Percentiles rank a stretch among this genome's conserved stretches.
Evolutionary conservation across 257 asterid species (phyloP).

Genomic region (Solanum virginianum): DNA sequence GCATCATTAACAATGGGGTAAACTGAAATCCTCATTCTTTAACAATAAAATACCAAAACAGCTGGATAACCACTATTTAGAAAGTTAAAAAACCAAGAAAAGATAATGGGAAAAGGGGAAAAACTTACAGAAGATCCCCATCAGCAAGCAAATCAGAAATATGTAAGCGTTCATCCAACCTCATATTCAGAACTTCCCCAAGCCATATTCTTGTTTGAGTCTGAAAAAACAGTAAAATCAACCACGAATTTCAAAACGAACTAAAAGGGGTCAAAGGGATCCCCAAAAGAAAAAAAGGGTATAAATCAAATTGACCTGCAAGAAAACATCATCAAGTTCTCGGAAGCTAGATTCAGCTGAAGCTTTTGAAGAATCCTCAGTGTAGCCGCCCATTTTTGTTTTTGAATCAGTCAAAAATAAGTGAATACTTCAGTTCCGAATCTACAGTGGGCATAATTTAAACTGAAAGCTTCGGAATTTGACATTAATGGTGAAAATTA

Average conservation of each 20-base stretch:
- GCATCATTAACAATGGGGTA: not conserved
- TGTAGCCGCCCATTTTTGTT: conserved; percentile 25
- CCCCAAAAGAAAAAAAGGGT: not conserved
- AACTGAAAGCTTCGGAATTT: not conserved
- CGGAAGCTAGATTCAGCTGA: conserved; percentile 70
- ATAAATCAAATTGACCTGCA: conserved; percentile 40
- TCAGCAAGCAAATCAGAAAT: conserved; percentile 87
- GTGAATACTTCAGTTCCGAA: not conserved
- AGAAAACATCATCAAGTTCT: conserved; percentile 67
- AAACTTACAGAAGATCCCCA: conserved; percentile 75
- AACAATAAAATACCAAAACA: not conserved
- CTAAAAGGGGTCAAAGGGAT: not conserved
- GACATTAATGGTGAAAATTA: not conserved
- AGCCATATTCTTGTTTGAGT: conserved; percentile 81
- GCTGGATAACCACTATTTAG: not conserved
- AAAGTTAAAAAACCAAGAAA: not conserved
- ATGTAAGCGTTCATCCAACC: conserved; percentile 47
- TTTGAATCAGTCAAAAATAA: not conserved
- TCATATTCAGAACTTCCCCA: conserved; percentile 50
- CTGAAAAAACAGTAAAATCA: conserved; percentile 13
- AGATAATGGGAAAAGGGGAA: not conserved
- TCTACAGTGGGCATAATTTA: not conserved
- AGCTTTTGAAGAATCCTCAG: conserved; percentile 27
- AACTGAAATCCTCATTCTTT: not conserved
- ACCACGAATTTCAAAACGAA: not conserved